phyloP scores from a whole-genome alignment of 495 filamentous ascomycete genomes.

The Aspergillus ostianus region DNA sequence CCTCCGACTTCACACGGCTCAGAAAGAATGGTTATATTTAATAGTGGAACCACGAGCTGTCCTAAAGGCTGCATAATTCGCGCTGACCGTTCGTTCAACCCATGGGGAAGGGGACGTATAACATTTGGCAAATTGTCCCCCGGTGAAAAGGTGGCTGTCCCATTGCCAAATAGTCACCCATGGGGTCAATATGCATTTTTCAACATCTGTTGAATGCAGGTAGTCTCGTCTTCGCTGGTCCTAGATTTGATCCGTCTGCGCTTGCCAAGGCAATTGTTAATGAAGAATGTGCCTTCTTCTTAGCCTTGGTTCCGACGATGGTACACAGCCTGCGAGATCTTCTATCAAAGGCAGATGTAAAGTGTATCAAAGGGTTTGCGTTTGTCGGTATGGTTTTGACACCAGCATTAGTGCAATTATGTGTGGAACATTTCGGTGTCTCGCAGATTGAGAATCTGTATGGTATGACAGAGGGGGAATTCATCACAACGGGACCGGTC shows the following conservation, averaged over 20 bases:
- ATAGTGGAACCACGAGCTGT: conserved; percentile 38
- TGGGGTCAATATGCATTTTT: conserved; percentile 33
- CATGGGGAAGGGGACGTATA: not conserved
- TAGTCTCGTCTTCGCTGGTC: conserved; percentile 29
- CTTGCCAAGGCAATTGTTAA: conserved; percentile 27
- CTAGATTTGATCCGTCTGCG: conserved; percentile 29
- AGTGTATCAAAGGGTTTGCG: conserved; percentile 26
- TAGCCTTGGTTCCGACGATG: conserved; percentile 37
- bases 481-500: conserved; percentile 24
- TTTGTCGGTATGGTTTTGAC: conserved; percentile 30
- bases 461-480: conserved; percentile 44
- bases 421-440: conserved; percentile 26
- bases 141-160: conserved; percentile 26
- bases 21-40: conserved; percentile 33
- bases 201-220: conserved; percentile 27
- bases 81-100: conserved; percentile 4
- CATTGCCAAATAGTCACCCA: conserved; percentile 37
- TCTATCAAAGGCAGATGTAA: conserved; percentile 11
- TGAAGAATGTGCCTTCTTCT: conserved; percentile 28
- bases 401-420: conserved; percentile 27
- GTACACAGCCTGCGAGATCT: conserved; percentile 21
- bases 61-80: conserved; percentile 40
- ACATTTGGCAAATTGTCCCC: conserved; percentile 8
- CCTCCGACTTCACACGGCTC: not conserved
- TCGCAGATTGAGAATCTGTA: conserved; percentile 32